Conservation (phyloP, 164 flowering plant species). For the Akebia trifoliata region DNA sequence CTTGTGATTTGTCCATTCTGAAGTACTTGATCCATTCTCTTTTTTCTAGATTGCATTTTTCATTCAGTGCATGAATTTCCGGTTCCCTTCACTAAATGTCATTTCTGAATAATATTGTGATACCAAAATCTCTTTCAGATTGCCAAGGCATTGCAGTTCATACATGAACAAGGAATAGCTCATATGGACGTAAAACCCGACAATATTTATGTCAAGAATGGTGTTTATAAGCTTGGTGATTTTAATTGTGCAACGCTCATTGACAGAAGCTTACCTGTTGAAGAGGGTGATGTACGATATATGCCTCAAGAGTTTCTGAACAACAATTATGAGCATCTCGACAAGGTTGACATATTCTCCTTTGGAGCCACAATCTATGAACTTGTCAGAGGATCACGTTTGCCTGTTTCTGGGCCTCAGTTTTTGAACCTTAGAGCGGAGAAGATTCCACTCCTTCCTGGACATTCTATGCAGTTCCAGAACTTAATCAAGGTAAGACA, state of each 20-base stretch:
- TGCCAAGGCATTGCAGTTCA: slow-evolving; percentile 72
- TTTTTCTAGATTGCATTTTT: background rate
- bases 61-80: too few relatives aligned
- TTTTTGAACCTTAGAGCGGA: slow-evolving; percentile 63
- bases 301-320: slow-evolving; percentile 94
- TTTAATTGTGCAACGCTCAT: slow-evolving; percentile 89
- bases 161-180: slow-evolving; percentile 75
- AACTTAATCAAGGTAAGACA: slow-evolving; percentile 73
- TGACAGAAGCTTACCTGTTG: slow-evolving; percentile 69
- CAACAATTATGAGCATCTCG: slow-evolving; percentile 74
- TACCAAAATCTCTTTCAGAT: slow-evolving; percentile 39
- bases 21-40: background rate
- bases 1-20: too few relatives aligned
- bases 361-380: slow-evolving; percentile 80
- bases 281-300: slow-evolving; percentile 97
- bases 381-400: slow-evolving; percentile 64
- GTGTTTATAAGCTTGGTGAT: slow-evolving; percentile 91
- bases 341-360: slow-evolving; percentile 89
- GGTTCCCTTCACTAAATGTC: background rate
- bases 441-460: slow-evolving; percentile 83
- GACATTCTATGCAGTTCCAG: slow-evolving; percentile 76
- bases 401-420: slow-evolving; percentile 70
- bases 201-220: slow-evolving; percentile 84
- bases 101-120: background rate
- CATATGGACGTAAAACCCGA: slow-evolving; percentile 93